Evolutionary conservation across 139 green algal genomes (phyloP).

Genomic region (Coccomyxa sp.): DNA sequence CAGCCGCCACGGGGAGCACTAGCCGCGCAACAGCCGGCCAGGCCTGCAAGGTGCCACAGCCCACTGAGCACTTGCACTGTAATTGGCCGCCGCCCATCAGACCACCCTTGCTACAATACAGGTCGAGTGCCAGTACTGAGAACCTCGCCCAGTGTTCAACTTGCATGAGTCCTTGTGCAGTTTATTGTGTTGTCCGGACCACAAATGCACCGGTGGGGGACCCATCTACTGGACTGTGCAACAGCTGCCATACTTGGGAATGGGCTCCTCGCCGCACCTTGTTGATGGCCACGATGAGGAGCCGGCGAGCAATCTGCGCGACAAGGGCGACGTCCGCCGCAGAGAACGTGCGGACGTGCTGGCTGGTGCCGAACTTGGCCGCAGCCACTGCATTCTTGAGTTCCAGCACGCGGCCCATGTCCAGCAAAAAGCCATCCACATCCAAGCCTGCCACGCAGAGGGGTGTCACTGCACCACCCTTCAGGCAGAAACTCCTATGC

Average conservation of each 20-base stretch:
- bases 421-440: conserved; percentile 25
- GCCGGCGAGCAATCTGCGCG: neutral
- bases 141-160: no score
- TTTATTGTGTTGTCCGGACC: no score
- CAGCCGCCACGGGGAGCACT: conserved; percentile 16
- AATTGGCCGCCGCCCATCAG: no score
- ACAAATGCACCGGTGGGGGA: no score
- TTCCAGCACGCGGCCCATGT: conserved; percentile 35
- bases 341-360: neutral
- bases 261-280: neutral
- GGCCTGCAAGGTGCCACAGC: conserved; percentile 4
- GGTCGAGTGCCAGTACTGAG: no score
- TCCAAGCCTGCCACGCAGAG: neutral
- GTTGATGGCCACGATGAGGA: neutral
- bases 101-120: no score
- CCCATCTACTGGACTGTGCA: no score
- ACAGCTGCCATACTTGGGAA: no score
- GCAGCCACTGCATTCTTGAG: conserved; percentile 4
- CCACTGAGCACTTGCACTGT: no score
- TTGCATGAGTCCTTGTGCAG: no score
- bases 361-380: neutral
- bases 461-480: neutral
- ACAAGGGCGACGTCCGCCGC: neutral
- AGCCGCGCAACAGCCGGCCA: conserved; percentile 22
- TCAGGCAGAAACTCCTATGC: no score